Percentiles rank a stretch among this genome's conserved stretches.
These are phyloP conservation scores for Raddia distichophylla DNA, from an alignment of 176 grass and related monocot species.

Conservation along the genomic window DNA sequence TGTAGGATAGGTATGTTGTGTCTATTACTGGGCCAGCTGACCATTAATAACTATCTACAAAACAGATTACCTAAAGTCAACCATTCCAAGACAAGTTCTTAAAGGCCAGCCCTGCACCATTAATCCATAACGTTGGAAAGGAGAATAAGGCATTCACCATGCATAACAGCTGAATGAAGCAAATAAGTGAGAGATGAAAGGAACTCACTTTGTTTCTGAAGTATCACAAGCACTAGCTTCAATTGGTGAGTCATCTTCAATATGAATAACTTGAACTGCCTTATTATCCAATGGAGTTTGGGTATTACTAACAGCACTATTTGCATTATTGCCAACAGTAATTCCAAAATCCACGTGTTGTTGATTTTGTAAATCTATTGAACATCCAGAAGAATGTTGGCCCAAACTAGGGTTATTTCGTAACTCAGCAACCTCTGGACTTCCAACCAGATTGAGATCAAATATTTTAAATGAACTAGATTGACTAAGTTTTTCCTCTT, in stretches of 20 bases:
- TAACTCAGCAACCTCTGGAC: slow-evolving; percentile 73
- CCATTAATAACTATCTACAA: slow-evolving; percentile 22
- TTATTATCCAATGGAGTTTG: slow-evolving; percentile 54
- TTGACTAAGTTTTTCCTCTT: slow-evolving; percentile 62
- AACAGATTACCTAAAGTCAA: slow-evolving; percentile 11
- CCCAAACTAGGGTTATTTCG: slow-evolving; percentile 55
- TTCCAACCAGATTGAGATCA: slow-evolving; percentile 84
- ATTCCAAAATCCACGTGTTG: slow-evolving; percentile 55
- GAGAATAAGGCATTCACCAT: neutral
- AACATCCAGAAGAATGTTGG: slow-evolving; percentile 40
- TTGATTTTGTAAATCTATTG: slow-evolving; percentile 49
- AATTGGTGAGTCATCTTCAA: slow-evolving; percentile 75
- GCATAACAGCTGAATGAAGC: neutral
- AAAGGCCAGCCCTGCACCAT: slow-evolving; percentile 8
- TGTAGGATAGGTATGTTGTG: neutral
- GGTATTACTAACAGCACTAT: slow-evolving; percentile 38
- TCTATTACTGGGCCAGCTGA: neutral
- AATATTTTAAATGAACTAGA: slow-evolving; percentile 81
- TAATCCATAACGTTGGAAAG: slow-evolving; percentile 3
- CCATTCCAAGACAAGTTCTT: neutral
- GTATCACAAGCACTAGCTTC: slow-evolving; percentile 50
- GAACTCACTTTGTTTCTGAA: slow-evolving; percentile 75
- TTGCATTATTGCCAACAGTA: slow-evolving; percentile 37
- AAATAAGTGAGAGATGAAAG: slow-evolving; percentile 8
- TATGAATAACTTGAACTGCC: slow-evolving; percentile 77